Evolutionary conservation across 164 flowering plant species (phyloP), one percentile per base, ranked within the genome.

Genomic region (Vitis riparia): DNA sequence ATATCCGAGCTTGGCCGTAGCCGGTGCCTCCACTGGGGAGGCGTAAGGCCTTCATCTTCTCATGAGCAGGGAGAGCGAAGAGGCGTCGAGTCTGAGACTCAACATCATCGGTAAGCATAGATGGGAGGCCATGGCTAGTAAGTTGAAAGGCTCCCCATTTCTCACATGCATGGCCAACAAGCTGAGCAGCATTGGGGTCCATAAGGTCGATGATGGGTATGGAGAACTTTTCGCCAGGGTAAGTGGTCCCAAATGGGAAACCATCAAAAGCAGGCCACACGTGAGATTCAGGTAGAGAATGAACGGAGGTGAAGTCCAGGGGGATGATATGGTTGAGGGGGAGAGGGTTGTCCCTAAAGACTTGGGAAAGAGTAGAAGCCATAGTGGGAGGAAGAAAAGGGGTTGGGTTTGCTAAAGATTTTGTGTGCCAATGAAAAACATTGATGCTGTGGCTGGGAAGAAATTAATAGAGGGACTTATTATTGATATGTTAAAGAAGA

Each of bases 81-180:
- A 89, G 69, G 14, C 80, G 63, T n/a, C 73, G 60, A 3, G 82
- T 65, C 67, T 85, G 76, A 0, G 51, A 65, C 76, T 79, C 89
- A 10, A 78, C 81, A 1, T 84, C 79, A 10, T 77, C 72, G 0
- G 85, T 2, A 6, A 88, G 75, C 0, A 12, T 1, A 48, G 37
- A 9, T 0, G 85, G 77, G 17, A 89, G 47, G 5, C 81, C 91
- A 68, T 89, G 91, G 62, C 78, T 80, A 0, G 49, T 83, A 47
- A 89, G 32, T 19, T 84, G 87, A 57, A 88, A 88, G 9, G 62
- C 77, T 11, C 91, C 94, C 89, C 87, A 88, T 16, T 66, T 64
- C 53, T 79, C 75, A 47, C 88, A 86, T 30, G 92, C 92, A 32
- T 65, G 71, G 12, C 69, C 73, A 6, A 87, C 44, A 1, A 68